Evolutionary conservation across 2,329 filamentous ascomycete species (phyloP).

Genomic region (Trichoderma oligosporum): DNA sequence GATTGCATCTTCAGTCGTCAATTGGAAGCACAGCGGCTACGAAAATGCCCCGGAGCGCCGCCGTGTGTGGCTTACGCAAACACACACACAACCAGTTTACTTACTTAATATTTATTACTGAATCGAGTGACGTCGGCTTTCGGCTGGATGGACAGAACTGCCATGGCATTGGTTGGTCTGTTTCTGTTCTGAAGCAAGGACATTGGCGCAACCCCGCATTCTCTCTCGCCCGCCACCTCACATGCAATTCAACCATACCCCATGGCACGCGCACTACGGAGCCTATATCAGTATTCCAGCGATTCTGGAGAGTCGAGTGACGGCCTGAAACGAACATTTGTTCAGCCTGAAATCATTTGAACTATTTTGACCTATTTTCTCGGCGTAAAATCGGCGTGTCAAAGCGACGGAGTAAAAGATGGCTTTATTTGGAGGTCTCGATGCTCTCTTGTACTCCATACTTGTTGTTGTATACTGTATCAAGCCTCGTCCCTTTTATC

Average conservation of each 20-base stretch:
- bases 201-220: constrained; percentile 18
- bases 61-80: constrained; percentile 10
- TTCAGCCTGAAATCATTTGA: neutral
- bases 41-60: constrained; percentile 14
- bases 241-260: neutral
- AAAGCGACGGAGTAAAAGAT: neutral
- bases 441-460: too few relatives aligned
- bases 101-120: too few relatives aligned
- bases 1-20: neutral
- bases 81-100: too few relatives aligned
- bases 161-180: neutral
- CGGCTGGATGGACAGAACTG: constrained; percentile 13
- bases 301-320: neutral
- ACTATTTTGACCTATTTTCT: neutral
- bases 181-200: too few relatives aligned
- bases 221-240: neutral
- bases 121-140: constrained; percentile 18
- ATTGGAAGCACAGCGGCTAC: neutral
- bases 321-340: neutral
- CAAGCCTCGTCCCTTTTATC: neutral
- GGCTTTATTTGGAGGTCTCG: too few relatives aligned
- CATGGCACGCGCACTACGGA: constrained; percentile 2
- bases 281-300: neutral
- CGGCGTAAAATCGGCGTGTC: neutral
- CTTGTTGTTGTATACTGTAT: too few relatives aligned